Conservation (phyloP, 352 stramenopile genomes). For the Phytophthora sojae region DNA sequence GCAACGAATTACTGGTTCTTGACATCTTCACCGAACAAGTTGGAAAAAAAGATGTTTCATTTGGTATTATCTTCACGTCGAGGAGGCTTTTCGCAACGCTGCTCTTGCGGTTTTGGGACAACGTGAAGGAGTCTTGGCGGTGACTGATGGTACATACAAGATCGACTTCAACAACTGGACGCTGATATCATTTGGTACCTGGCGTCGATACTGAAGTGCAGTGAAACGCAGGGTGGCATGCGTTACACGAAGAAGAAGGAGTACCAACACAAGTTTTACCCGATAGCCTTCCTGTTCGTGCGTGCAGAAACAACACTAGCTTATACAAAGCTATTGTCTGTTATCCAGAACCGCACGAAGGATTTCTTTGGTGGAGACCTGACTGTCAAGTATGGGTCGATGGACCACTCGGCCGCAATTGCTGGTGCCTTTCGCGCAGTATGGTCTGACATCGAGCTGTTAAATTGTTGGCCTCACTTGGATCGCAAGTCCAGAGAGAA, state of each 20-base stretch:
- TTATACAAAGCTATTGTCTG: neutral
- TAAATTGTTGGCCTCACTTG: too few relatives aligned
- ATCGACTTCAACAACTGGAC: constrained; percentile 15
- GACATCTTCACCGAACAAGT: neutral
- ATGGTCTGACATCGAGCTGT: too few relatives aligned
- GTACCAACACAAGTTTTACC: constrained; percentile 21
- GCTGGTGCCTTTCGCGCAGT: too few relatives aligned
- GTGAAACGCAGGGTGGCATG: too few relatives aligned
- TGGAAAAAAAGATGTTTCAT: neutral
- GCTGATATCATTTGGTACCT: constrained; percentile 14
- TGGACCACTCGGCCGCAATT: too few relatives aligned
- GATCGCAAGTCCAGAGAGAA: too few relatives aligned
- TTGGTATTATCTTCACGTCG: too few relatives aligned
- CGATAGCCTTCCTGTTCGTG: constrained; percentile 15
- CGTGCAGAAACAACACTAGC: neutral
- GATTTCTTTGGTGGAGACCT: neutral
- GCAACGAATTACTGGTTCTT: neutral
- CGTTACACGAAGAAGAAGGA: constrained; percentile 5
- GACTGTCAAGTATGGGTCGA: neutral
- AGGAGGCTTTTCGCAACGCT: neutral
- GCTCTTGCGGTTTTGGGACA: neutral
- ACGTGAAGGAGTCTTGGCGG: neutral
- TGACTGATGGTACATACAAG: constrained; percentile 20
- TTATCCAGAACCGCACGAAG: neutral
- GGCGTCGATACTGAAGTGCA: too few relatives aligned